Percentiles rank a stretch among this genome's conserved stretches.
These are phyloP conservation scores for Rhodotorula sp. DNA, from an alignment of 1,284 basidiomycete species.

Conservation along the genomic window DNA sequence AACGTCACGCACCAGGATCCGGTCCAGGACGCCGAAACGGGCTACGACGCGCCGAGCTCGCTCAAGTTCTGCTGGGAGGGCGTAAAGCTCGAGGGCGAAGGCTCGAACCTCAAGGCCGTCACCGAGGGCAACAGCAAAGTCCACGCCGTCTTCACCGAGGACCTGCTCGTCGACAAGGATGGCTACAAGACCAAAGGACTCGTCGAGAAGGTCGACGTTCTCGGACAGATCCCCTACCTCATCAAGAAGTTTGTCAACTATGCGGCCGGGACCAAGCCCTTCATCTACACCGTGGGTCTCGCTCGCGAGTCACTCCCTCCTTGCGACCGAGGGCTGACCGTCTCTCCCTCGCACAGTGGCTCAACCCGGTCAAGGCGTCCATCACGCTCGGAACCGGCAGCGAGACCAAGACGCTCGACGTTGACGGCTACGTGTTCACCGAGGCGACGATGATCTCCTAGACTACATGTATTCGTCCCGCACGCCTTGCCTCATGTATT, in stretches of 20 bases:
- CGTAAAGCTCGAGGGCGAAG: conserved; percentile 54
- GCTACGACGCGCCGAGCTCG: conserved; percentile 72
- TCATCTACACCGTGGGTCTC: conserved; percentile 80
- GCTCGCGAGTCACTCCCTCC: too few relatives aligned
- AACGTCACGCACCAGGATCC: conserved; percentile 66
- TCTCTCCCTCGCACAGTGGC: conserved; percentile 61
- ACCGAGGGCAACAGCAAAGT: conserved; percentile 14
- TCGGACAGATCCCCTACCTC: conserved; percentile 92
- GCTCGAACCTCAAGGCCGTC: conserved; percentile 1
- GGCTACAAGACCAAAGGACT: conserved; percentile 63
- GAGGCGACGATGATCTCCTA: conserved; percentile 86
- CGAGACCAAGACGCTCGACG: conserved; percentile 49
- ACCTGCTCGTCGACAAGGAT: conserved; percentile 34
- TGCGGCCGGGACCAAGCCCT: conserved; percentile 86
- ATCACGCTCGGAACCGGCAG: conserved; percentile 57
- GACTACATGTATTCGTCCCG: not conserved
- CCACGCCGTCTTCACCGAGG: conserved; percentile 31
- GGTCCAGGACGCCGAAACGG: conserved; percentile 66
- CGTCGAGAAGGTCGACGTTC: conserved; percentile 93
- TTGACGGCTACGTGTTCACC: conserved; percentile 74
- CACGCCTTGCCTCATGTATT: too few relatives aligned
- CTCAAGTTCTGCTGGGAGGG: conserved; percentile 79
- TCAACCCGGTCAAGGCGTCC: conserved; percentile 68
- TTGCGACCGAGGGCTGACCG: too few relatives aligned
- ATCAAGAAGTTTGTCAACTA: conserved; percentile 86